A percentile compares a stretch with the other conserved stretches of the same genome.
phyloP scores from a whole-genome alignment of 441 rosid species.

The Corymbia calophylla region DNA sequence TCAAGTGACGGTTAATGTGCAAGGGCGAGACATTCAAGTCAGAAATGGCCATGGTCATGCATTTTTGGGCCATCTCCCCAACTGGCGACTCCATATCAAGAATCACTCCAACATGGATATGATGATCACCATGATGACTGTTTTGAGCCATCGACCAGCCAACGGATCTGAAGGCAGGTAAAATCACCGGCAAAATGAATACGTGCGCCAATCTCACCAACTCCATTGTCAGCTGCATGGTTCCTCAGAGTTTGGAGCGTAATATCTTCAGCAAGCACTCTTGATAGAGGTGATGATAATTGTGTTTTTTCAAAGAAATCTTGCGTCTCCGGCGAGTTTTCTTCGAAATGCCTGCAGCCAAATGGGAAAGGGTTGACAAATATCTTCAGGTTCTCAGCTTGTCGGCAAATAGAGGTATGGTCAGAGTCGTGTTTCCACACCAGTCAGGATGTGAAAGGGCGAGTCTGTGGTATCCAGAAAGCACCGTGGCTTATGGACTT shows the following conservation, averaged over 20 bases:
- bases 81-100: background rate
- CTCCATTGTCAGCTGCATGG: background rate
- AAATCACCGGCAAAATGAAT: background rate
- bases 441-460: no score
- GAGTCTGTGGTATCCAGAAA: background rate
- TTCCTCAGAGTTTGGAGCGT: background rate
- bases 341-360: background rate
- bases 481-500: background rate
- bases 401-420: no score
- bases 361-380: background rate
- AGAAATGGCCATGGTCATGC: background rate
- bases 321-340: no score
- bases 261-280: background rate
- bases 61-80: background rate
- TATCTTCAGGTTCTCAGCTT: background rate
- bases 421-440: no score
- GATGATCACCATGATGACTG: background rate
- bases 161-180: background rate
- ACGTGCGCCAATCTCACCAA: background rate
- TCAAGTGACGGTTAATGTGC: background rate
- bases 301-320: no score
- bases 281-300: background rate
- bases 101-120: background rate
- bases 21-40: background rate
- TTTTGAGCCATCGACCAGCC: background rate